Evolutionary conservation across 306 rosid genomes (phyloP).

Genomic region (Cotoneaster glaucophyllus): DNA sequence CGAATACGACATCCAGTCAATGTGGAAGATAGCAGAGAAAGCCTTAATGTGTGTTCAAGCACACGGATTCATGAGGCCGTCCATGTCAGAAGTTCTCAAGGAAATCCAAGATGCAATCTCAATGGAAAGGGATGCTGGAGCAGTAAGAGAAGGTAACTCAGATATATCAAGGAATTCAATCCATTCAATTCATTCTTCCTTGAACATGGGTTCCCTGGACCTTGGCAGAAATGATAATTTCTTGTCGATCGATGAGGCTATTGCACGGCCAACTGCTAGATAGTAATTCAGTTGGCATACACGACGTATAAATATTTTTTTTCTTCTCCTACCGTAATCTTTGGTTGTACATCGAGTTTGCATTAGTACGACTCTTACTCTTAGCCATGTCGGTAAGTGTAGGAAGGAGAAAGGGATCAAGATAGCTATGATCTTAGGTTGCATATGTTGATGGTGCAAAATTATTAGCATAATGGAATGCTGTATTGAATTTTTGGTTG

Average conservation of each 20-base stretch:
- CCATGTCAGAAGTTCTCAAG: constrained; percentile 90
- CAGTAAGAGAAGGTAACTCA: constrained; percentile 56
- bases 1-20: constrained; percentile 81
- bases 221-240: constrained; percentile 56
- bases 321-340: not conserved
- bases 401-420: not conserved
- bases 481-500: not conserved
- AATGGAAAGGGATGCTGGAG: constrained; percentile 57
- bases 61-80: constrained; percentile 81
- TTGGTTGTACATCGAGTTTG: not conserved
- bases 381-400: not conserved
- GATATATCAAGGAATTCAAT: constrained; percentile 54
- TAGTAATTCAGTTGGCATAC: constrained; percentile 21
- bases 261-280: constrained; percentile 69
- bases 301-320: constrained; percentile 3
- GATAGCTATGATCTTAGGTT: not conserved
- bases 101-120: constrained; percentile 90
- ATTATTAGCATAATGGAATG: not conserved
- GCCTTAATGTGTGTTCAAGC: constrained; percentile 96
- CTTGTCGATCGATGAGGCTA: constrained; percentile 70
- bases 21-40: constrained; percentile 99
- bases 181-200: constrained; percentile 67
- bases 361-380: no score
- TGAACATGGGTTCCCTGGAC: constrained; percentile 61
- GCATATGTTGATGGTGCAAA: not conserved